Evolutionary conservation across 257 asterid species (phyloP), one percentile per base, ranked within the genome.

Genomic region (Craterostigma plantagineum): DNA sequence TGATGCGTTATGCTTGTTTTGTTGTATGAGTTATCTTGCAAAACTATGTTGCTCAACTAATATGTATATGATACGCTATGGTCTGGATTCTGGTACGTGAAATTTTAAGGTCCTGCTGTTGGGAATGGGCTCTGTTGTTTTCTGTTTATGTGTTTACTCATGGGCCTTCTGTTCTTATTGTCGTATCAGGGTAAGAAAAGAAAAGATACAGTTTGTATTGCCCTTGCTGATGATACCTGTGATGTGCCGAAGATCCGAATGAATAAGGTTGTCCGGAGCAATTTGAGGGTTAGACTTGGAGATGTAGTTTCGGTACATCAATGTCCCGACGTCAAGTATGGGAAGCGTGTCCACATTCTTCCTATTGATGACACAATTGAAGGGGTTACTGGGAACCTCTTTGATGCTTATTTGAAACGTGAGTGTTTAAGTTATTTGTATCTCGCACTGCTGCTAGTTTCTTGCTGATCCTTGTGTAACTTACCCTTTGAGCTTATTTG

Each of bases 271-370:
- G 91, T 73, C 36, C 63, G 91, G 42, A 62, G 11, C 64, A 76
- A 76, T 52, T 73, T 72, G 33, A 62, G 71, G 57, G 75, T 76
- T 51, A 58, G 82, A 50, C 74, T 76, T 0, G 90, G 83, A 58
- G 83, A 76, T 55, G 90, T 76, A 45, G 72, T 76, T 30, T 76
- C 90, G 49, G 76, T 76, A 18, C 90, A 76, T 55, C 76, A 64
- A 42, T 72, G 83, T 51, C 54, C 79, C 51, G 83, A 76, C 45
- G 79, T 76, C 38, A 72, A 63, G 49, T 69, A 69, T 39, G 82
- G 78, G 27, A 73, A 57, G 45, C 70, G 75, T 12, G 72, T 73
- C 17, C 78, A 73, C 66, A 69, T 69, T 45, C 66, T 73, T 33
- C 78, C 83, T 1, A 39, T 66, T 11, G 83, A 73, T 13, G 80